Base-by-base conservation (phyloP, 768 basidiomycete genomes). In the Melanogaster broomeanus region DNA sequence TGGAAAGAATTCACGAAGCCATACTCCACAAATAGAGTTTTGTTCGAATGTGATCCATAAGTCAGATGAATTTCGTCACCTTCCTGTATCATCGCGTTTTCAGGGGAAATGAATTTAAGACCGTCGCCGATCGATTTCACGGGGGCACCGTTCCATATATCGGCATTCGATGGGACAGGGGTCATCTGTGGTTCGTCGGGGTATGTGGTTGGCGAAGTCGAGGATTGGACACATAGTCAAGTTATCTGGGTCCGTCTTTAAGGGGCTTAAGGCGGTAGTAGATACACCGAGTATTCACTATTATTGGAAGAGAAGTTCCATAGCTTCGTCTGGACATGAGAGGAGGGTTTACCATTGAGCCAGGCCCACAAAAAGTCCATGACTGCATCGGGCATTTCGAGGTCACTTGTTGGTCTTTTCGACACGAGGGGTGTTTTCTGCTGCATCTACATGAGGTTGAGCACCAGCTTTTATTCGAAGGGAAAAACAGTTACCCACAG, bases 231-330 rank as follows among this genome's bases (percentile, higher is more conserved):
- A 90, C 51, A 98, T 76, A 0, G 93, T 90, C 52, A 94, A 70
- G 62, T 96, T 94, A 65, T 93, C 82, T 25, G 81, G 76, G 59
- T 85, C 76, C 11, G 78, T 75, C n/a, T 43, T 69, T 74, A 16
- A 68, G 63, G 25, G 70, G 61, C 56, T 74, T 79, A 38, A 85
- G 67, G 53, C 80, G 84, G 64, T 84, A 81, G 67, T 83, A 93
- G 19, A 98, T 82, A 65, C 89, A 93, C 42, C 96, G 84, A 6
- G 95, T 98, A 67, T 98, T 98, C 51, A 97, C 93, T 93, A 60
- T 57, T 43, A 31, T 19, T 21, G 18, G 42, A 38, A 52, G 48
- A 51, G 44, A n/a, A 45, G 6, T 24, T 44, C 42, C 38, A 41
- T 42, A 45, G 34, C 51, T 48, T 30, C 27, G 42, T 16, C 27